Evolutionary conservation across 768 basidiomycete genomes (phyloP).

Genomic region (Rhodotorula toruloides): DNA sequence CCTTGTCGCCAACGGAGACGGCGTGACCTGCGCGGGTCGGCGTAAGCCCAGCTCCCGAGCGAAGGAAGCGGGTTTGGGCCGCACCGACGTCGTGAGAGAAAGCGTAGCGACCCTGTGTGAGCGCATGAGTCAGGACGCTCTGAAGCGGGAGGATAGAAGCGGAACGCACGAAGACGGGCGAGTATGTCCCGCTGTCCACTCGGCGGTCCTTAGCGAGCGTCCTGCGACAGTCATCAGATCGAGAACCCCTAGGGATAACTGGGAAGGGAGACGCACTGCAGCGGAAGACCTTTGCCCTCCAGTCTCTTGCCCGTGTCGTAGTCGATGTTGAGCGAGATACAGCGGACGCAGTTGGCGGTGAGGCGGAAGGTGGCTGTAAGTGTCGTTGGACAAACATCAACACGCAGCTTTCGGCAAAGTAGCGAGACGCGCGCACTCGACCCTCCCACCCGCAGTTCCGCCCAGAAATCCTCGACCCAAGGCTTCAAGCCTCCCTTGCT

Average conservation of each 20-base stretch:
- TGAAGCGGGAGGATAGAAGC: too few species aligned
- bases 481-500: background rate
- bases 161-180: conserved; percentile 6
- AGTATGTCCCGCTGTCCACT: conserved; percentile 1
- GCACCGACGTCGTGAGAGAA: conserved; percentile 12
- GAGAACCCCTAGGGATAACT: too few species aligned
- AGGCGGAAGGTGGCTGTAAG: background rate
- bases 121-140: background rate
- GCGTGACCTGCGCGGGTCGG: background rate
- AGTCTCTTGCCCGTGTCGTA: conserved; percentile 6
- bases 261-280: background rate
- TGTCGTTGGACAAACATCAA: background rate
- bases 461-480: conserved; percentile 15
- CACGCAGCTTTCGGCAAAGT: too few species aligned
- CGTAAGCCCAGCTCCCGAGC: background rate
- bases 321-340: conserved; percentile 20
- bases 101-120: conserved; percentile 9
- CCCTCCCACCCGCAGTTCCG: background rate
- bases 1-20: conserved; percentile 4
- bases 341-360: conserved; percentile 10
- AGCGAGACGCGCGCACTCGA: background rate
- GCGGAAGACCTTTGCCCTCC: background rate
- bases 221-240: background rate
- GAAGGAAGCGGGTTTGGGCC: background rate
- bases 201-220: conserved; percentile 8